A percentile compares a stretch with the other conserved stretches of the same genome.
Evolutionary conservation across 2,329 filamentous ascomycete genomes (phyloP).

Genomic region (Penicillium hordei): DNA sequence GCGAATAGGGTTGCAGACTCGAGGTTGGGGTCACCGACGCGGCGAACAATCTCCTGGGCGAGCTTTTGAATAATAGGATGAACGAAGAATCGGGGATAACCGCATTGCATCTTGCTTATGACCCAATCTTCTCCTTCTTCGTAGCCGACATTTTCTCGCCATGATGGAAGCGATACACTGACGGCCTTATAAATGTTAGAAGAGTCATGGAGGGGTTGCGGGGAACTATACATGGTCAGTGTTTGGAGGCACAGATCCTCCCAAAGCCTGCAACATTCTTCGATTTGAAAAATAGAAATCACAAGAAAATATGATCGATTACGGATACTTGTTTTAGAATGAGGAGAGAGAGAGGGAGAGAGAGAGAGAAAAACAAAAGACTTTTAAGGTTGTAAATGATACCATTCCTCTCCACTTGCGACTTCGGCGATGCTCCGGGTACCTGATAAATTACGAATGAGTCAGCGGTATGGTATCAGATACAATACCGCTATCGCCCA

Average conservation of each 20-base stretch:
- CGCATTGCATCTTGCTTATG: conserved; percentile 78
- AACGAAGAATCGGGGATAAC: conserved; percentile 94
- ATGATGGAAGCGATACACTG: conserved; percentile 92
- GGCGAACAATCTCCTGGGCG: conserved; percentile 64
- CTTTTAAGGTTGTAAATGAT: conserved; percentile 8
- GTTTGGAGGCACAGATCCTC: conserved; percentile 73
- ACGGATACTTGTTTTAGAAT: neutral
- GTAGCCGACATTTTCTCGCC: conserved; percentile 86
- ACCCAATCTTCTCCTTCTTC: conserved; percentile 91
- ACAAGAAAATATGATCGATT: neutral
- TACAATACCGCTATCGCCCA: conserved; percentile 16
- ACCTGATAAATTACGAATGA: conserved; percentile 13
- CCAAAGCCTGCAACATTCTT: conserved; percentile 50
- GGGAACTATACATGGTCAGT: conserved; percentile 69
- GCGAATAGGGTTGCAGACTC: conserved; percentile 78
- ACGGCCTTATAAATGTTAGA: conserved; percentile 66
- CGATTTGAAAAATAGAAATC: conserved; percentile 1
- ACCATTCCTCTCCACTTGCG: conserved; percentile 16
- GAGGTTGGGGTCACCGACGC: conserved; percentile 56
- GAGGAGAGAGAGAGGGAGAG: conserved; percentile 8
- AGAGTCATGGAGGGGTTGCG: conserved; percentile 24
- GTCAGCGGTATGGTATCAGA: conserved; percentile 10
- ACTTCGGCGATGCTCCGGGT: conserved; percentile 22
- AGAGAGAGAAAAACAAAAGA: neutral
- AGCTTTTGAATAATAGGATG: conserved; percentile 79